Percentiles rank a stretch among this genome's conserved stretches.
Conservation (phyloP, 805 yeast genomes). For the Scheffersomyces coipomensis region DNA sequence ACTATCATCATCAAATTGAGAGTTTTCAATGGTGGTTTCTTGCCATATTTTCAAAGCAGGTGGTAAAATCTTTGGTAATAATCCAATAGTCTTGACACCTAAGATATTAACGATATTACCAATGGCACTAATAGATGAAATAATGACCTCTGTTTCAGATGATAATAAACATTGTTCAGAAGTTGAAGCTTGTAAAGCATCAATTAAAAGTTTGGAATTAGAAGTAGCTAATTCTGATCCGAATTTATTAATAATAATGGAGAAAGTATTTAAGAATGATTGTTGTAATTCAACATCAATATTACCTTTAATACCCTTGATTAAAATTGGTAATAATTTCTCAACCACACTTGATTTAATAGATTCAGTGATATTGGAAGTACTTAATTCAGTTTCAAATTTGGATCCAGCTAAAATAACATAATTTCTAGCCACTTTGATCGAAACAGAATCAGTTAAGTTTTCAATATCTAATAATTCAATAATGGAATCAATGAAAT, state of each 20-base stretch:
- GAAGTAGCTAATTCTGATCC: conserved; percentile 38
- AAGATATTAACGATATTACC: conserved; percentile 67
- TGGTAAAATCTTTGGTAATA: conserved; percentile 80
- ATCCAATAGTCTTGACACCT: conserved; percentile 85
- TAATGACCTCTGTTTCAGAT: conserved; percentile 57
- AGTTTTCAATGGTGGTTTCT: conserved; percentile 25
- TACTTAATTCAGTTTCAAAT: conserved; percentile 64
- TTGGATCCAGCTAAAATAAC: conserved; percentile 63
- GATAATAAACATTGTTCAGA: conserved; percentile 52
- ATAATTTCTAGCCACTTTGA: conserved; percentile 58
- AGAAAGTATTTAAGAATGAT: conserved; percentile 66
- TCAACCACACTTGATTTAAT: conserved; percentile 52
- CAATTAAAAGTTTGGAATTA: conserved; percentile 46
- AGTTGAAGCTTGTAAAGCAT: conserved; percentile 49
- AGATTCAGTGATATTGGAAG: conserved; percentile 37
- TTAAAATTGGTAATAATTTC: conserved; percentile 49
- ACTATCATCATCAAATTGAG: conserved; percentile 24
- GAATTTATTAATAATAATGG: conserved; percentile 62
- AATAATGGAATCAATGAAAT: conserved; percentile 62
- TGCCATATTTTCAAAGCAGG: conserved; percentile 65
- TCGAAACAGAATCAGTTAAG: conserved; percentile 36
- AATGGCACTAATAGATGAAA: conserved; percentile 73
- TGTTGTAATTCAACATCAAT: conserved; percentile 56
- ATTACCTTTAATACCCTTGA: conserved; percentile 33
- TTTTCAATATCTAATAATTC: conserved; percentile 32